phyloP scores from a whole-genome alignment of 257 asterid species.

The Solanum medicagineum region DNA sequence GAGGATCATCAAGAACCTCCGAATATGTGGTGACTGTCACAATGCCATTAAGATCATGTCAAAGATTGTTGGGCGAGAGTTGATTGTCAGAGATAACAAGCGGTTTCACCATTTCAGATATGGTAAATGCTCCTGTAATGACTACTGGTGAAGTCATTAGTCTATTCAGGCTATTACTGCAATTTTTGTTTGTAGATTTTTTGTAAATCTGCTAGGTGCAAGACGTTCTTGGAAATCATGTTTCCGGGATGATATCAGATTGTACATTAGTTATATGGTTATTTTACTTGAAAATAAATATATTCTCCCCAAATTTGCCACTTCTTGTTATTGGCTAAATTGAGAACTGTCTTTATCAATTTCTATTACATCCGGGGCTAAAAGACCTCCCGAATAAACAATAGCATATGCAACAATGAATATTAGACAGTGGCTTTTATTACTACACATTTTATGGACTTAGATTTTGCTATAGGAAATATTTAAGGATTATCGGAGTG shows the following conservation, averaged over 20 bases:
- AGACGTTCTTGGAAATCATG: background rate
- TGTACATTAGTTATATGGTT: background rate
- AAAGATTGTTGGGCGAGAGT: slow-evolving; percentile 11
- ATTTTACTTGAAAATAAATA: background rate
- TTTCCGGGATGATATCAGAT: background rate
- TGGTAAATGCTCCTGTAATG: slow-evolving; percentile 11
- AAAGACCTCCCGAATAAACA: background rate
- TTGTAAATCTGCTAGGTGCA: background rate
- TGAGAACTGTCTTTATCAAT: background rate
- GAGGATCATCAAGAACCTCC: slow-evolving; percentile 10
- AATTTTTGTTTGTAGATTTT: background rate
- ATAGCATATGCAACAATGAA: background rate
- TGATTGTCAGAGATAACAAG: slow-evolving; percentile 13
- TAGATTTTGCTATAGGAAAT: background rate
- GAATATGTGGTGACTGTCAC: slow-evolving; percentile 14
- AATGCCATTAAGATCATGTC: slow-evolving; percentile 12
- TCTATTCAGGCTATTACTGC: background rate
- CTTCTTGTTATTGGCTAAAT: background rate
- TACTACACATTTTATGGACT: background rate
- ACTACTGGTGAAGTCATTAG: slow-evolving; percentile 6
- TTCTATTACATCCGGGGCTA: background rate
- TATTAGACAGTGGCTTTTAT: background rate
- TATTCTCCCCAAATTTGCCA: background rate
- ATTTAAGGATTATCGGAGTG: background rate
- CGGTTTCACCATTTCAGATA: slow-evolving; percentile 11